Conservation (phyloP, 2,329 filamentous ascomycete genomes). For the Fusarium caatingaense region DNA sequence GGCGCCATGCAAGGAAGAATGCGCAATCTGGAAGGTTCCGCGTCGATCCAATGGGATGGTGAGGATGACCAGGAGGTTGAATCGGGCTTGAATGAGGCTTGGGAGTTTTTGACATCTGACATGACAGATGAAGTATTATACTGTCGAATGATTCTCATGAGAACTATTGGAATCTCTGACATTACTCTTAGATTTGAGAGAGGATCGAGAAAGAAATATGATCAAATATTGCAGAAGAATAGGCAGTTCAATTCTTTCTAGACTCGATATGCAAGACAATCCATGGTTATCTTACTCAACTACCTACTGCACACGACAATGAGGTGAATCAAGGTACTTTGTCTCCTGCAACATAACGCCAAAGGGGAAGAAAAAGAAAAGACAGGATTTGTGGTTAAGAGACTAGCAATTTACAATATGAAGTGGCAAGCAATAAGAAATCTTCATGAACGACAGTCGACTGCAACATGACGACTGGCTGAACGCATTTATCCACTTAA, state of each 20-base stretch:
- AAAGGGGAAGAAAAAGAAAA: not conserved
- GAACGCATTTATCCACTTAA: conserved; percentile 7
- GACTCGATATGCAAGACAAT: not conserved
- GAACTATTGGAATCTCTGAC: not conserved
- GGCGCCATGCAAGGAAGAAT: conserved; percentile 16
- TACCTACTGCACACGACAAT: not conserved
- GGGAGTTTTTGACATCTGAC: not conserved
- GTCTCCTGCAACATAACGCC: not conserved
- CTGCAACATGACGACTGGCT: conserved; percentile 1
- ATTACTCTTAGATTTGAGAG: not conserved
- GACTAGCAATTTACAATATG: not conserved
- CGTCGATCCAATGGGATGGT: conserved; percentile 15
- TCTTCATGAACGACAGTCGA: not conserved
- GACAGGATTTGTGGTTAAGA: not conserved
- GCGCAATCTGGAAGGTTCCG: conserved; percentile 6
- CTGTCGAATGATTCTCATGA: not conserved
- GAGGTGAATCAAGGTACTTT: not conserved
- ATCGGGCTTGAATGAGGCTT: conserved; percentile 2
- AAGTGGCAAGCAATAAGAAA: not conserved
- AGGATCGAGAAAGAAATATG: not conserved
- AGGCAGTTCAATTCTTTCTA: not conserved
- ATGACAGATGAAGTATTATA: not conserved
- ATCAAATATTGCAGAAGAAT: not conserved
- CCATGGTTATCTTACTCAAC: not conserved
- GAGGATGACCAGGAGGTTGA: not conserved